Evolutionary conservation across 2,329 filamentous ascomycete species (phyloP).

Genomic region (Exophiala sideris): DNA sequence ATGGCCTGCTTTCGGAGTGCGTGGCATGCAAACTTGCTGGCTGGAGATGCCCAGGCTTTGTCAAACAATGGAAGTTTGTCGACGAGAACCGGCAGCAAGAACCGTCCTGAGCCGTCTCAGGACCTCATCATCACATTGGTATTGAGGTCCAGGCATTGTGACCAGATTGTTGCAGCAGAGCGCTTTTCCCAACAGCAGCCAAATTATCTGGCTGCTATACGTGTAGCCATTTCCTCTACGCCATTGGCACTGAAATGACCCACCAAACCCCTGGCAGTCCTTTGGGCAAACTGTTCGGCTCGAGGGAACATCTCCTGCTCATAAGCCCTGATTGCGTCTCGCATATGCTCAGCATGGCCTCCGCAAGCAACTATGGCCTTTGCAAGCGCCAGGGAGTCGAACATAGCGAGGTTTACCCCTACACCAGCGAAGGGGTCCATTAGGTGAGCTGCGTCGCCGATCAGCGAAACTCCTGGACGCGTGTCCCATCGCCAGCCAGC

Average conservation of each 20-base stretch:
- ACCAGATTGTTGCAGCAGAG: not conserved
- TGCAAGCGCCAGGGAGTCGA: slow-evolving; percentile 20
- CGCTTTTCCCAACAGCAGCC: not conserved
- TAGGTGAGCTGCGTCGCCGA: slow-evolving; percentile 40
- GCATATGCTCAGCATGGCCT: slow-evolving; percentile 11
- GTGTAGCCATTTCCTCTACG: slow-evolving; percentile 7
- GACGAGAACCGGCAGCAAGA: slow-evolving; percentile 1
- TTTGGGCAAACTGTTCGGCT: slow-evolving; percentile 18
- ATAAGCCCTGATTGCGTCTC: slow-evolving; percentile 26
- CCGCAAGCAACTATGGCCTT: slow-evolving; percentile 26
- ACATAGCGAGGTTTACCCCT: slow-evolving; percentile 25
- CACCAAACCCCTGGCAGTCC: slow-evolving; percentile 12
- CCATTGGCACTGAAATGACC: slow-evolving; percentile 21
- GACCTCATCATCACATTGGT: not conserved
- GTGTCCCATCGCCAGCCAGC: slow-evolving; percentile 49
- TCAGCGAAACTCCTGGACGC: slow-evolving; percentile 49
- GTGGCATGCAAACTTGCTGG: slow-evolving; percentile 2
- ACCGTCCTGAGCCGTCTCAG: too few species aligned
- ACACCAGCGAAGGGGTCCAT: slow-evolving; percentile 25
- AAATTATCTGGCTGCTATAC: slow-evolving; percentile 1
- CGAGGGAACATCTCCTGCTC: slow-evolving; percentile 28
- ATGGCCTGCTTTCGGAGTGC: slow-evolving; percentile 3
- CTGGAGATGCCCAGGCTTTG: slow-evolving; percentile 13
- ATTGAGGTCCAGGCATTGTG: slow-evolving; percentile 3
- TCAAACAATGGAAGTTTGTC: slow-evolving; percentile 12